Evolutionary conservation across 805 yeast species (phyloP), one percentile per base, ranked within the genome.

Genomic region (Nakazawaea ernobii): DNA sequence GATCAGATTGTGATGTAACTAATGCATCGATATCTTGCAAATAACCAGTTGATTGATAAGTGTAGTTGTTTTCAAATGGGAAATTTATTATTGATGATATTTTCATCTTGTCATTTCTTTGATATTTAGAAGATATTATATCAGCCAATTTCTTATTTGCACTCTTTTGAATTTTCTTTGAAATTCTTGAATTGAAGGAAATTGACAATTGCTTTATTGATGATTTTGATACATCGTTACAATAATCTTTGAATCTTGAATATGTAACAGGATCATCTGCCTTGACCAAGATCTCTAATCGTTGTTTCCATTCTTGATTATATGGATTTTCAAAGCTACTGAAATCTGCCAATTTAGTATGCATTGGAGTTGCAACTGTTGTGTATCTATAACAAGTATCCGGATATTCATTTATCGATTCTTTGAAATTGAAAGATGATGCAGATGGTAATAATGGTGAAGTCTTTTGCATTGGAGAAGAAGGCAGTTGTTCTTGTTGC

Each of bases 21-120:
- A 73, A 73, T 50, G 62, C 58, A 45, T 73, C 73, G 40, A 75
- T 73, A 56, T 77, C 81, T 36, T 65, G 67, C 56, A 75, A 59
- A 53, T 75, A 76, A 2, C 80, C 75, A 43, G 68, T 57, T 48
- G 68, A 65, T 57, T 75, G 70, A 55, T 75, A 75, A 14, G 77
- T 70, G 56, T 76, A 75, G 54, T 76, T 75, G 26, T 74, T 71
- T 53, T 75, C 76, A 59, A 71, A 77, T 4, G 82, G 82, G 55
- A 74, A 77, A 56, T 75, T 72, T 8, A 62, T 58, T 26, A 65
- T 41, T 1, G 48, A 36, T 6, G 51, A 39, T 9, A 49, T 42
- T 27, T 42, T 39, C 48, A 45, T 45, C 32, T 33, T 42, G 8
- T 49, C 20, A 14, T 32, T 33, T 26, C 32, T 33, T 26, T 39